phyloP scores from a whole-genome alignment of 352 stramenopile genomes.

The Globisporangium barbulae region DNA sequence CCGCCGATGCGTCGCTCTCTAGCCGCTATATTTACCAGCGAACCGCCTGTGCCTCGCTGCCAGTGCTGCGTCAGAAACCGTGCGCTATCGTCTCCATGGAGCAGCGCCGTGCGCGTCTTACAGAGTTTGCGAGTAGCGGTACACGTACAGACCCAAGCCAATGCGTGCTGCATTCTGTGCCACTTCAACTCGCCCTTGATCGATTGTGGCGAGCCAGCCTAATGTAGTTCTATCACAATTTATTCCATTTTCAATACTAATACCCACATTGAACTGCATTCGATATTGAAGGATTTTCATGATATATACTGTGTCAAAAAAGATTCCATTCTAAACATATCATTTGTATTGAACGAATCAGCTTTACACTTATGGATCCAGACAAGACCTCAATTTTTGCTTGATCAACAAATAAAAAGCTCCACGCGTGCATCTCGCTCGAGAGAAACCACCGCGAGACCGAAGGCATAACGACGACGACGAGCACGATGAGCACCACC shows the following conservation, averaged over 20 bases:
- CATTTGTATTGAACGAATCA: background rate
- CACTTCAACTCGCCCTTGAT: background rate
- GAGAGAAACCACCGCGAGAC: slow-evolving; percentile 2
- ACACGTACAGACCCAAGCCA: too few species aligned
- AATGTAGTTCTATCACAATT: too few species aligned
- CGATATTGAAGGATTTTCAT: too few species aligned
- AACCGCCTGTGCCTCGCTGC: too few species aligned
- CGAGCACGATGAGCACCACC: slow-evolving; percentile 25
- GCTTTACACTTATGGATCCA: too few species aligned
- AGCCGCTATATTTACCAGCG: too few species aligned
- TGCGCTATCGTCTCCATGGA: too few species aligned
- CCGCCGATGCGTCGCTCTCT: too few species aligned
- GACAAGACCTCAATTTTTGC: background rate
- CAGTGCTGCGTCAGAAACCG: too few species aligned
- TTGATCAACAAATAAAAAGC: background rate
- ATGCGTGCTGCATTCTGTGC: background rate
- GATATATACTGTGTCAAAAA: too few species aligned
- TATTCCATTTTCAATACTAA: background rate
- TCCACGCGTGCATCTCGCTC: background rate
- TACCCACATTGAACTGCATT: background rate
- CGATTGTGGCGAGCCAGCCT: background rate
- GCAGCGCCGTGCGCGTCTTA: too few species aligned
- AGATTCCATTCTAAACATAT: background rate
- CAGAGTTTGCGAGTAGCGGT: too few species aligned
- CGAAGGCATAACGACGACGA: background rate